Conservation (phyloP, 139 green algal species). For the Closterium sp. region DNA sequence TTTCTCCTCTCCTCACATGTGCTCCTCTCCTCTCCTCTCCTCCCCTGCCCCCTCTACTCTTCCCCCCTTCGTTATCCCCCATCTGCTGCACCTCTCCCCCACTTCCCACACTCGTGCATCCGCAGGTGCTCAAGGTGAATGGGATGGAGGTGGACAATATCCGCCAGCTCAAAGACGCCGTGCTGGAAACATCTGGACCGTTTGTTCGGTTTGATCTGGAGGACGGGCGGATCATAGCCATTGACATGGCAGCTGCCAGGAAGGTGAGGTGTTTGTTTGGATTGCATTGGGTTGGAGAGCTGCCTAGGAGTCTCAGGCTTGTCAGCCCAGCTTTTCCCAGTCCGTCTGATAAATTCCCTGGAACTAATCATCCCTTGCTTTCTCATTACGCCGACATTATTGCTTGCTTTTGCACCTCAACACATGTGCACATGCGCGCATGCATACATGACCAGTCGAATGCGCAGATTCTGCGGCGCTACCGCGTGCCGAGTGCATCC, state of each 20-base stretch:
- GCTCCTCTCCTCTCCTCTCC: neutral
- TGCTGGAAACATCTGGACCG: neutral
- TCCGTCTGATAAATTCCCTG: too few relatives aligned
- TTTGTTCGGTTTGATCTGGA: conserved; percentile 65
- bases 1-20: neutral
- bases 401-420: too few relatives aligned
- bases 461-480: conserved; percentile 1
- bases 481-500: conserved; percentile 1
- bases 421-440: too few relatives aligned
- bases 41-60: too few relatives aligned
- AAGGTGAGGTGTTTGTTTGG: neutral
- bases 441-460: neutral
- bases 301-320: too few relatives aligned
- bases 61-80: too few relatives aligned
- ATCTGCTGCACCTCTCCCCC: too few relatives aligned
- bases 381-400: too few relatives aligned
- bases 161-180: conserved; percentile 9
- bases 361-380: too few relatives aligned
- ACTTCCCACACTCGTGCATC: too few relatives aligned
- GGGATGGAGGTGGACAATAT: conserved; percentile 19
- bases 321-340: too few relatives aligned
- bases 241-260: conserved; percentile 53
- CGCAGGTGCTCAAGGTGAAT: conserved; percentile 22
- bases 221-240: conserved; percentile 63
- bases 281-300: neutral